phyloP scores from a whole-genome alignment of 2,329 filamentous ascomycete genomes.

The Neospermospora avenae region DNA sequence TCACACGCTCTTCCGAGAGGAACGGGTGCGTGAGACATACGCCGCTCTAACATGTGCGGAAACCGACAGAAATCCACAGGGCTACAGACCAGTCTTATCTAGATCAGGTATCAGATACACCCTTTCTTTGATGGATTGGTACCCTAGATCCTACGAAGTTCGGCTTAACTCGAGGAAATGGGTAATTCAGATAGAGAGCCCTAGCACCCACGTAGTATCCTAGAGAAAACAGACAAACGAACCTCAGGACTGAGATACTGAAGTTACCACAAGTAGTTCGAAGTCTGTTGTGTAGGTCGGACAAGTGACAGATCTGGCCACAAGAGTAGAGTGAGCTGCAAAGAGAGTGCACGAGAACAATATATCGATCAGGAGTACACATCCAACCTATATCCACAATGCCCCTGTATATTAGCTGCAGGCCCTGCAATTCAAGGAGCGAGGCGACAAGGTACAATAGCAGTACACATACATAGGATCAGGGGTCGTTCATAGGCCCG shows the following conservation, averaged over 20 bases:
- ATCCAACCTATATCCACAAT: conserved; percentile 15
- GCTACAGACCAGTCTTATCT: background rate
- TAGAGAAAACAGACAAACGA: no score
- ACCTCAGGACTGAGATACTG: no score
- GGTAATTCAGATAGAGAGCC: no score
- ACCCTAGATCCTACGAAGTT: background rate
- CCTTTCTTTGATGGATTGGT: background rate
- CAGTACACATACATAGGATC: conserved; percentile 1
- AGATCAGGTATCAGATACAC: background rate
- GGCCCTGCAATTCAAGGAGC: background rate
- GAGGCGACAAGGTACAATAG: conserved; percentile 15
- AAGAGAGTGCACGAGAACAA: conserved; percentile 18
- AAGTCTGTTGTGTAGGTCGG: conserved; percentile 3
- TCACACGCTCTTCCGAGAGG: conserved; percentile 19
- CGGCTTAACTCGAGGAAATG: background rate
- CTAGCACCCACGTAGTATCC: no score
- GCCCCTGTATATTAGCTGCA: conserved; percentile 17
- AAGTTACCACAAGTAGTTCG: no score
- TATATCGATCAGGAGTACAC: conserved; percentile 19
- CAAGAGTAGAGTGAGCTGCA: background rate
- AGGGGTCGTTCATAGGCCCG: background rate
- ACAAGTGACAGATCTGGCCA: conserved; percentile 20
- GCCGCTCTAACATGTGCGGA: conserved; percentile 23
- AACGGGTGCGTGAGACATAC: conserved; percentile 22
- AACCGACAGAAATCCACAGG: conserved; percentile 22